Evolutionary conservation across 208 protist genomes (phyloP), one percentile per base, ranked within the genome.

Genomic region (Acanthamoeba triangularis): DNA sequence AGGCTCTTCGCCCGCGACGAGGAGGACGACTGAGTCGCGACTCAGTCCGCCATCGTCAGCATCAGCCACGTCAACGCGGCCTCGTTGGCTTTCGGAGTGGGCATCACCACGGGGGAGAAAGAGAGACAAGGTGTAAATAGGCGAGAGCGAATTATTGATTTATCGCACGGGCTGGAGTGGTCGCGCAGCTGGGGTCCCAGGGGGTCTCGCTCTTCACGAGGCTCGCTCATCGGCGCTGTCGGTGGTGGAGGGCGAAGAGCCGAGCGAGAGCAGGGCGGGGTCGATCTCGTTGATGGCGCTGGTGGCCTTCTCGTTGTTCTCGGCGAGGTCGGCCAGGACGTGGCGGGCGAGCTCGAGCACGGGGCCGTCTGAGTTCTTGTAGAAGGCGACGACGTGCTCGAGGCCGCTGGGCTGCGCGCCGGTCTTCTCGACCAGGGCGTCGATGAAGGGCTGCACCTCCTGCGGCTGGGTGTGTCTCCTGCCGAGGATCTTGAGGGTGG

Each of bases 311-410:
- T 88, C 80, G 49, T 63, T 56, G 80, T 10, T 88, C 49, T 82
- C 72, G 72, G 80, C 80, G 80, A 88, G 80, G n/a, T 88, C 80
- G 80, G 33, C n/a, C 28, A 88, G 80, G 49, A 88, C 80, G 44
- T 65, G 49, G 49, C 80, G 80, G 33, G 80, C 80, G 23, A 88
- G 28, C 25, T 88, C 80, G 14, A 63, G 23, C 20, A 41, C 80
- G 14, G 80, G n/a, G 20, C 49, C 52, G 18, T 88, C 80, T 25
- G 80, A 88, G 49, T 63, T 88, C 49, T 30, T 88, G 80, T 30
- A 54, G 35, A 88, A 30, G 52, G 44, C 30, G n/a, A 88, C 80
- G 14, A 88, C 30, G 49, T 63, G 41, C 80, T 88, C 80, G 35
- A 88, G 23, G 47, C 49, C 49, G 80, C 80, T 88, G 28, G 80